These are phyloP conservation scores for Nicotiana tabacum DNA, from an alignment of 257 asterid species.

Conservation along the genomic window DNA sequence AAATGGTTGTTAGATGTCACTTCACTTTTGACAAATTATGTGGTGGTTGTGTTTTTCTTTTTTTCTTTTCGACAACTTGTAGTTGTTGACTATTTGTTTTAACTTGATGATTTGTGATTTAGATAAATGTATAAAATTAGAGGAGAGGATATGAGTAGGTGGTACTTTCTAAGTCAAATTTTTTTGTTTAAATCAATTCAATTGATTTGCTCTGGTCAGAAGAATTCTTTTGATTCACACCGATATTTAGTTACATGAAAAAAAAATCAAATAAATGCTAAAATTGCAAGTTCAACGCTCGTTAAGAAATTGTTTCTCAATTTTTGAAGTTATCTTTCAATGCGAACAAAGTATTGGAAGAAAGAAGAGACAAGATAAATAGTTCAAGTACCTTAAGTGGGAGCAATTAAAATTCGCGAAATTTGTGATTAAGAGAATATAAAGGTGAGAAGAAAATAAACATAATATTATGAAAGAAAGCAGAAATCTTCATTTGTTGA, in stretches of 20 bases:
- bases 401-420: no score
- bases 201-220: no score
- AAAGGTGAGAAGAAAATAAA: no score
- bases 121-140: background rate
- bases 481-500: no score
- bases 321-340: background rate
- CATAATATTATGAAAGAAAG: no score
- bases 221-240: no score
- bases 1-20: conserved; percentile 6
- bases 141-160: background rate
- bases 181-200: no score
- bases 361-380: background rate
- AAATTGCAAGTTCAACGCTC: background rate
- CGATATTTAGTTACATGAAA: no score
- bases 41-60: background rate
- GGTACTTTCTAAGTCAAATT: background rate
- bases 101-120: background rate
- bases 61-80: background rate
- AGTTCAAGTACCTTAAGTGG: no score
- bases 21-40: background rate
- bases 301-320: background rate
- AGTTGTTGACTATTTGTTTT: background rate
- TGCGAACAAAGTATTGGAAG: background rate
- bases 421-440: no score
- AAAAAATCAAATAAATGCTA: background rate